Evolutionary conservation across 2,329 filamentous ascomycete species (phyloP), one percentile per base, ranked within the genome.

Genomic region (Colletotrichum sp.): DNA sequence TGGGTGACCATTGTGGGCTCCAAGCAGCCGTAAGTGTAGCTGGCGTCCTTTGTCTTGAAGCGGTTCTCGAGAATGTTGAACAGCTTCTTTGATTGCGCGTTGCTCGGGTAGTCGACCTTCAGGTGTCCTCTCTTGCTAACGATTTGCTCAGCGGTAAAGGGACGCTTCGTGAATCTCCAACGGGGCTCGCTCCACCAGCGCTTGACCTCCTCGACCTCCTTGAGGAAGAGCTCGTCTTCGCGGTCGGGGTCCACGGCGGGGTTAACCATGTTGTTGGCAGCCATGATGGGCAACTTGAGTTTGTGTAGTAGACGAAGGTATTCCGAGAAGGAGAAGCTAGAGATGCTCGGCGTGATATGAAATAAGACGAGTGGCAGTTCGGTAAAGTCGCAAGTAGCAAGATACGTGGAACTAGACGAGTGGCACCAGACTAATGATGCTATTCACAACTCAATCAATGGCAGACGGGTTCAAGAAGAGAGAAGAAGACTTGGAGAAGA

Each of bases 1-100:
- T 99, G 97, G 32, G 97, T 99, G 84, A 99, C 92, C 95, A 98
- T 98, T 72, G 98, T 98, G 13, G 97, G 97, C 84, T 99, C 97
- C 79, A 99, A 90, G 87, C 97, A 99, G 82, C 97, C 97, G 84
- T 98, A 99, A 74, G 97, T 99, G 88, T 94, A 98, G 87, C 95
- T 98, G 64, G 95, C 95, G 82, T 97, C 94, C 81, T 92, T 92
- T 83, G 91, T 94, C 95, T 98, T 89, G 90, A 97, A 99, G 80
- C 96, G 94, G 49, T 90, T 87, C 88, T 99, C 97, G 44, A 99
- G 89, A 78, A 96, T 96, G 55, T 90, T 90, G 96, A 96, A 99
- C 68, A 99, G 90, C 92, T 99, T 99, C 91, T 98, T 98, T 64
- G 95, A 91, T 87, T 96, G 94, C 21, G 88, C 88, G 85, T 98